phyloP scores from a whole-genome alignment of 1,284 basidiomycete genomes.

The Rhodotorula sp. region DNA sequence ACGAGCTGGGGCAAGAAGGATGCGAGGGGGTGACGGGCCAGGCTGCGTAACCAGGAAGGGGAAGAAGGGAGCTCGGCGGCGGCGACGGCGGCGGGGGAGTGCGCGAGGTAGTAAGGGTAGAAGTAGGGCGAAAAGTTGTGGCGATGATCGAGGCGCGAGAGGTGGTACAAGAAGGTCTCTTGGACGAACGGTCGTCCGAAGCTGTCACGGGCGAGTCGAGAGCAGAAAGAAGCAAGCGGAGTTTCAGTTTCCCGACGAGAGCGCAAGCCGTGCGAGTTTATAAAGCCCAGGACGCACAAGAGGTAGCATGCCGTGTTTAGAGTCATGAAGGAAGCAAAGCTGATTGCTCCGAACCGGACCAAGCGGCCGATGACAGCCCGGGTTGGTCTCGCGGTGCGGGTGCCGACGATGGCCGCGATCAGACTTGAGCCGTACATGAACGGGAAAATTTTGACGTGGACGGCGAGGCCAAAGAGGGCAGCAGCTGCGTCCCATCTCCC shows the following conservation, averaged over 20 bases:
- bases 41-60: conserved; percentile 48
- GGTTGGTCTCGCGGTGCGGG: background rate
- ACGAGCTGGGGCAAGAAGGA: conserved; percentile 59
- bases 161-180: conserved; percentile 91
- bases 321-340: conserved; percentile 66
- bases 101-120: conserved; percentile 79
- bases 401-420: conserved; percentile 52
- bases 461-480: conserved; percentile 69
- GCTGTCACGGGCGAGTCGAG: conserved; percentile 52
- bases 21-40: conserved; percentile 46
- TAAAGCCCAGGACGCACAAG: conserved; percentile 61
- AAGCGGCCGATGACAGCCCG: conserved; percentile 55
- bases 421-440: conserved; percentile 82
- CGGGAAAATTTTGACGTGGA: conserved; percentile 96
- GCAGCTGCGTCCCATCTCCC: conserved; percentile 58
- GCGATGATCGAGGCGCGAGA: conserved; percentile 85
- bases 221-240: conserved; percentile 5
- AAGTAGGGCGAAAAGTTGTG: conserved; percentile 99
- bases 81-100: background rate
- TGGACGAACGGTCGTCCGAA: conserved; percentile 92
- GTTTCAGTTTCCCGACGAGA: too few relatives aligned
- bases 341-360: conserved; percentile 66
- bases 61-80: conserved; percentile 4
- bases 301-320: conserved; percentile 69
- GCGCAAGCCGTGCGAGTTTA: background rate